Conservation (phyloP, 225 moss, liverwort and hornwort genomes). For the Polytrichum commune region DNA sequence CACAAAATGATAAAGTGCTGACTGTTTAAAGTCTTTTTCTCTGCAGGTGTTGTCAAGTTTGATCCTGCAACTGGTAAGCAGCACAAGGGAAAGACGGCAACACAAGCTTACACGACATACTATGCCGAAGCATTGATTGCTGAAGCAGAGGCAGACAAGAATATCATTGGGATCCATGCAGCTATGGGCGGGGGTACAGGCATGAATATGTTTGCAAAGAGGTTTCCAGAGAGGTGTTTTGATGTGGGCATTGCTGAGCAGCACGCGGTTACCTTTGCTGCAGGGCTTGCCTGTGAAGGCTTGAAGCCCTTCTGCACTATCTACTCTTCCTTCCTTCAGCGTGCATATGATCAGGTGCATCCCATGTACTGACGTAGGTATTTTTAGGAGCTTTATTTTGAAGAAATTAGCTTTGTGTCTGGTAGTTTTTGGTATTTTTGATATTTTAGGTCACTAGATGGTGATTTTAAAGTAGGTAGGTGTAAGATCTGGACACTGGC, state of each 20-base stretch:
- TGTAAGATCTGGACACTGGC: no score
- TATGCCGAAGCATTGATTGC: constrained; percentile 58
- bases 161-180: constrained; percentile 48
- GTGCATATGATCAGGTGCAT: constrained; percentile 55
- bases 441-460: no score
- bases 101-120: constrained; percentile 54
- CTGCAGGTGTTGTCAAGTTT: constrained; percentile 49
- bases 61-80: constrained; percentile 62
- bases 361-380: not conserved
- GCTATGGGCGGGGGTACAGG: constrained; percentile 62
- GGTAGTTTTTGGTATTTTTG: no score
- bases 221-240: constrained; percentile 54
- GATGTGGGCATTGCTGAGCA: constrained; percentile 61
- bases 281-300: constrained; percentile 50
- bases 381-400: not conserved
- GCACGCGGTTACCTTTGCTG: constrained; percentile 50
- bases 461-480: no score
- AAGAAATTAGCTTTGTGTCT: not conserved
- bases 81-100: constrained; percentile 42
- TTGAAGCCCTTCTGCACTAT: constrained; percentile 55
- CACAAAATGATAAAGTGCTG: no score
- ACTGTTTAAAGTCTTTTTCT: not conserved
- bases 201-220: constrained; percentile 64
- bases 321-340: constrained; percentile 53
- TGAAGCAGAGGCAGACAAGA: constrained; percentile 48